Evolutionary conservation across 371 early-diverging fungal species (phyloP), one percentile per base, ranked within the genome.

Genomic region (Blakeslea trispora): DNA sequence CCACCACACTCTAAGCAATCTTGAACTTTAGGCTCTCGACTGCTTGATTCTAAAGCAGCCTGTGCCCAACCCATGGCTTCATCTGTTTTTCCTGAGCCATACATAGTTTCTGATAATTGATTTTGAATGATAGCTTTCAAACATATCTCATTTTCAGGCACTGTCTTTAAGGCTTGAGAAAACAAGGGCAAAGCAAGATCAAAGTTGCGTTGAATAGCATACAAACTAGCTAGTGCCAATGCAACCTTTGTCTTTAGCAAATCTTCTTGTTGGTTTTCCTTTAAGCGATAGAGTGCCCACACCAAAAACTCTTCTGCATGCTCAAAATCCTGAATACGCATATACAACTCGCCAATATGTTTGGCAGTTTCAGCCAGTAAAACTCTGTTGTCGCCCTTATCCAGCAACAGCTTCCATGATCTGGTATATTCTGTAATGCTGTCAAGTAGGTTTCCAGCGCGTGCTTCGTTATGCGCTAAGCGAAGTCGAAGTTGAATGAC

Each of bases 1-100:
- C 69, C 80, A 42, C 79, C 75, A 53, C 82, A 82, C 57, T 82
- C 78, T 19, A 69, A 62, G 39, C 82, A 82, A 55, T 79, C 79
- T 47, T 65, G 61, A 15, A 45, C 44, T 18, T 57, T 61, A 13
- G 40, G 10, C 17, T 56, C 59, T 13, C 45, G 35, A 1, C 68
- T 58, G 19, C 71, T 66, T 1, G 74, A 65, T 23, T 58, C 63
- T n/a, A 82, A 61, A 5, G 80, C 67, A 19, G 74, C 66, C 42
- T 82, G 82, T 21, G 80, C 71, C 82, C 82, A 82, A 1, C 82
- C 82, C 61, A 82, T 56, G 1, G 78, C 69, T 47, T 77, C 79
- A 2, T 82, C 78, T 8, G 46, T 14, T 44, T 78, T 74, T 14
- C 71, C 71, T 51, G 72, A 45, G 0, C 70, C 82, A 63, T 63